phyloP scores from a whole-genome alignment of 1,139 yeast species.

The Hemisphaericaspora xylofermentans region DNA sequence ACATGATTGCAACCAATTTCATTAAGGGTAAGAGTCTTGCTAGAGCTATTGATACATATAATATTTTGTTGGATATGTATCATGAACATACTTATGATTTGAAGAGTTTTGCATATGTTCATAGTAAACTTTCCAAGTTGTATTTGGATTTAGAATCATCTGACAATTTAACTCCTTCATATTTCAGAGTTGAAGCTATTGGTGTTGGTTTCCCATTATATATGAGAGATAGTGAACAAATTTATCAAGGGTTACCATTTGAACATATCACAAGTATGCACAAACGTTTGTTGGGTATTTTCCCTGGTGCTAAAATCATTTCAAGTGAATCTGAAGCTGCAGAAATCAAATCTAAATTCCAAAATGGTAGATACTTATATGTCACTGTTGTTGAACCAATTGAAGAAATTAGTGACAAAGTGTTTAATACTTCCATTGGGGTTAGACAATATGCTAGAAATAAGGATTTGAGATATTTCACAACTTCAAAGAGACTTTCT shows the following conservation, averaged over 20 bases:
- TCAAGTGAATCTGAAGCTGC: conserved; percentile 65
- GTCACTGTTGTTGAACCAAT: conserved; percentile 74
- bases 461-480: conserved; percentile 68
- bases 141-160: conserved; percentile 68
- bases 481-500: conserved; percentile 69
- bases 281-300: conserved; percentile 68
- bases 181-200: conserved; percentile 75
- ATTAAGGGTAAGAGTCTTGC: conserved; percentile 72
- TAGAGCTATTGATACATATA: conserved; percentile 74
- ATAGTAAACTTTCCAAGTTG: conserved; percentile 64
- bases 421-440: conserved; percentile 53
- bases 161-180: conserved; percentile 75
- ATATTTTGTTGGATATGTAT: conserved; percentile 75
- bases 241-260: conserved; percentile 84
- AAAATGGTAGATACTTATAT: conserved; percentile 67
- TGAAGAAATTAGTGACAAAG: conserved; percentile 50
- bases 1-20: conserved; percentile 71
- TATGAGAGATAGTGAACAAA: conserved; percentile 71
- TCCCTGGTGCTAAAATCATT: conserved; percentile 81
- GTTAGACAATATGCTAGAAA: conserved; percentile 70
- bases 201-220: conserved; percentile 85
- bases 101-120: conserved; percentile 72
- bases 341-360: conserved; percentile 46
- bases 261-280: conserved; percentile 86
- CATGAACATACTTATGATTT: conserved; percentile 74